Evolutionary conservation across 768 basidiomycete species (phyloP), one percentile per base, ranked within the genome.

Genomic region (Pulveroboletus sp.): DNA sequence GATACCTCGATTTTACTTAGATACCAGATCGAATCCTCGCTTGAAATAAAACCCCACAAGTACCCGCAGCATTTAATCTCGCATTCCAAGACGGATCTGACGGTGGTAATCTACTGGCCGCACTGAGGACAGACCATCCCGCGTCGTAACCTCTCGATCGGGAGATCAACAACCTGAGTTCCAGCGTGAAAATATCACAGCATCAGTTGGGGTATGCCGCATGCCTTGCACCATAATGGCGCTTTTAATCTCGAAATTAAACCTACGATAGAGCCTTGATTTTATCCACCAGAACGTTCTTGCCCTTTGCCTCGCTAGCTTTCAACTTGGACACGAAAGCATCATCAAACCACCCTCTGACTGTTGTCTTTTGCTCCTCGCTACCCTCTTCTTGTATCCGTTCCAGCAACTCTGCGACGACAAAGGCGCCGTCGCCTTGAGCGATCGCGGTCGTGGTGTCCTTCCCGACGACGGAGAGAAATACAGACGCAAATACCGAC

Each of bases 351-450:
- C 84, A 87, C 8, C 47, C 59, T 60, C 75, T 81, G 43, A 87
- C 59, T 25, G 52, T 72, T 53, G 64, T 61, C 58, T 73, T 75
- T 50, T 73, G 74, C 20, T 67, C 69, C 9, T 63, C 62, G 13
- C 52, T 66, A 5, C 70, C 72, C n/a, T 70, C 72, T 23, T 69
- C 71, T 24, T 61, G 64, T 35, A 87, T 65, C 23, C 84, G 75
- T 56, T 83, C 82, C 60, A 85, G 78, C 25, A 90, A 69, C 62
- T 86, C 89, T 0, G 84, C 82, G 2, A 92, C 74, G 14, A 93
- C 78, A 57, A 92, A 94, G 5, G 82, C 76, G 0, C 90, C 90
- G 43, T 80, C 78, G 14, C 77, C 70, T 21, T 73, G 72, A 2
- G 79, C 81, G 72, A 90, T 82, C 17, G 71, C 72, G 6, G 80